Evolutionary conservation across 768 basidiomycete genomes (phyloP), one percentile per base, ranked within the genome.

Genomic region (Phlebiopsis flavidoalba): DNA sequence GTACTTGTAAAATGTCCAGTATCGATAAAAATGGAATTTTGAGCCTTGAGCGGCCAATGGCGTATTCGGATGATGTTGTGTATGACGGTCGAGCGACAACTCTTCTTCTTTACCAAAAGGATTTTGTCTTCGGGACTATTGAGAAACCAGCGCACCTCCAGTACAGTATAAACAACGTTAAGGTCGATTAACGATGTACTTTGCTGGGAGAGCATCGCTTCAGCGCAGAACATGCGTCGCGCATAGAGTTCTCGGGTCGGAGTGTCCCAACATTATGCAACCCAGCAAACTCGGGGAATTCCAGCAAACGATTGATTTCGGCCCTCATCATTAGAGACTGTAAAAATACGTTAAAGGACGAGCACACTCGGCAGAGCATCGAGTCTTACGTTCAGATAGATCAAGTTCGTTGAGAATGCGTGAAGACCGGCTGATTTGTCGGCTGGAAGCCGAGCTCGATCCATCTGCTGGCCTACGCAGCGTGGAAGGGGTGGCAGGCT

Each of bases 261-360:
- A 49, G 24, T 10, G 35, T 11, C 31, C 21, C 15, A 17, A 35
- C 47, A 10, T 33, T 10, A 15, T 60, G 49, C 8, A 67, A 45
- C 10, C 66, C 66, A 0, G 64, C 64, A 33, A 67, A 61, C 40
- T 67, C 61, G 5, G 66, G 66, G 33, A 60, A 51, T 8, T 31
- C 47, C 8, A 59, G 56, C 3, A 67, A 52, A 11, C 63, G 62
- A 43, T 60, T 53, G 59, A 67, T 64, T 36, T 64, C 63, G 5
- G 63, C 61, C 49, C 63, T 50, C 31, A 62, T 43, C 33, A 43
- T n/a, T 60, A 5, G 61, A 40, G 7, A 64, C 66, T 65, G 26
- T 10, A 43, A 21, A 3, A 21, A 7, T 14, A n/a, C 8, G 26
- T 10, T 46, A 0, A 33, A 5, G n/a, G 14, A 50, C 43, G 26